Conservation (phyloP, 306 rosid genomes). For the Citrullus mucosospermus region DNA sequence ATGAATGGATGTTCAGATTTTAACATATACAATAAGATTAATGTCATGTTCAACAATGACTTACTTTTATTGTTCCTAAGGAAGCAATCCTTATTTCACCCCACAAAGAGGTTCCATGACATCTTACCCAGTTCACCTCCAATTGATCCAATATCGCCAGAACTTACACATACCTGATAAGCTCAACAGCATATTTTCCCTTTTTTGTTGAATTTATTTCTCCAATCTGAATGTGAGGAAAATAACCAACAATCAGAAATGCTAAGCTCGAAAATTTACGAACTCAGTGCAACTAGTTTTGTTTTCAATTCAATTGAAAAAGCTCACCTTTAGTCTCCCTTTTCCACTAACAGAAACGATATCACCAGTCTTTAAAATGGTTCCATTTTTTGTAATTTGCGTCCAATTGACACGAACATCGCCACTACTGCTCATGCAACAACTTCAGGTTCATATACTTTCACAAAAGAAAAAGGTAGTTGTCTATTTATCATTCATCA, state of each 20-base stretch:
- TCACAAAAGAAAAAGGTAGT: not conserved
- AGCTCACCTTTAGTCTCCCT: conserved; percentile 74
- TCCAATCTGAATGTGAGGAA: conserved; percentile 47
- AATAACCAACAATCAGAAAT: not conserved
- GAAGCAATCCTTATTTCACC: not conserved
- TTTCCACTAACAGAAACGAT: conserved; percentile 66
- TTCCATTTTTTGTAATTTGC: conserved; percentile 65
- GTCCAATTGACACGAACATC: conserved; percentile 86
- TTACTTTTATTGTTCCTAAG: not conserved
- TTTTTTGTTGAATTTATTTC: conserved; percentile 72
- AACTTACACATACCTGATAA: conserved; percentile 52
- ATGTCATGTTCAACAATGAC: not conserved
- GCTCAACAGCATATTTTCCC: conserved; percentile 75
- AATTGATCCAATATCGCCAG: not conserved
- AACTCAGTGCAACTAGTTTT: conserved; percentile 7
- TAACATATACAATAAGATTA: not conserved
- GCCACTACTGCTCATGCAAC: conserved; percentile 39
- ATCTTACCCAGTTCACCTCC: not conserved
- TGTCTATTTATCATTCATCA: not conserved
- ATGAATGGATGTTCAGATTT: not conserved
- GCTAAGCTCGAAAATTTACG: not conserved
- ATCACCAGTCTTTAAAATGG: conserved; percentile 67
- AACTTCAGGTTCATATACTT: conserved; percentile 3
- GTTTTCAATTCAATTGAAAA: conserved; percentile 6
- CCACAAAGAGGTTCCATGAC: not conserved